These are phyloP conservation scores for Chytriomyces sp. DNA, from an alignment of 192 early-diverging fungal genomes.

Conservation along the genomic window DNA sequence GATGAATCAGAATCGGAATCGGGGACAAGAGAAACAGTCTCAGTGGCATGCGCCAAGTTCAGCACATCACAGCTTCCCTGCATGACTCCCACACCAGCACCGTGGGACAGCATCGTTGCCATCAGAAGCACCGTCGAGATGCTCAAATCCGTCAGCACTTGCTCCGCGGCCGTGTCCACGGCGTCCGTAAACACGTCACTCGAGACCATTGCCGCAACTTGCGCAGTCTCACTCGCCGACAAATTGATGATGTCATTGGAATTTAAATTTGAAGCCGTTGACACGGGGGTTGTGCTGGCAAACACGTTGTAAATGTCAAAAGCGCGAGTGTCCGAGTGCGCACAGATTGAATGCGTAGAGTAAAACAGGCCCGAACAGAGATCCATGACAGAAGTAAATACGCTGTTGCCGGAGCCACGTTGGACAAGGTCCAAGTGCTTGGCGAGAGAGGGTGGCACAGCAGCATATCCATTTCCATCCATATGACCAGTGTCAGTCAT, in stretches of 20 bases:
- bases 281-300: neutral
- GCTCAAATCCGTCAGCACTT: constrained; percentile 14
- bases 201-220: neutral
- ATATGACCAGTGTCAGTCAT: neutral
- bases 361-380: neutral
- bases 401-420: neutral
- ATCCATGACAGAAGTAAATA: neutral
- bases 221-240: neutral
- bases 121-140: constrained; percentile 2
- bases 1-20: too few relatives aligned
- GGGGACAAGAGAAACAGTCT: too few relatives aligned
- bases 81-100: constrained; percentile 1
- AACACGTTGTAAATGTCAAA: neutral
- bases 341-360: neutral
- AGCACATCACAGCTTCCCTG: neutral
- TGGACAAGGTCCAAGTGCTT: neutral
- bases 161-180: constrained; percentile 15
- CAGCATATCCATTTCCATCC: neutral
- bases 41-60: too few relatives aligned
- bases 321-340: too few relatives aligned
- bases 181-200: neutral
- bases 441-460: neutral
- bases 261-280: neutral
- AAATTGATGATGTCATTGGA: neutral
- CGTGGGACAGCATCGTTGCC: constrained; percentile 7